Conservation (phyloP, 2,329 filamentous ascomycete species). For the Xylariales sp. region DNA sequence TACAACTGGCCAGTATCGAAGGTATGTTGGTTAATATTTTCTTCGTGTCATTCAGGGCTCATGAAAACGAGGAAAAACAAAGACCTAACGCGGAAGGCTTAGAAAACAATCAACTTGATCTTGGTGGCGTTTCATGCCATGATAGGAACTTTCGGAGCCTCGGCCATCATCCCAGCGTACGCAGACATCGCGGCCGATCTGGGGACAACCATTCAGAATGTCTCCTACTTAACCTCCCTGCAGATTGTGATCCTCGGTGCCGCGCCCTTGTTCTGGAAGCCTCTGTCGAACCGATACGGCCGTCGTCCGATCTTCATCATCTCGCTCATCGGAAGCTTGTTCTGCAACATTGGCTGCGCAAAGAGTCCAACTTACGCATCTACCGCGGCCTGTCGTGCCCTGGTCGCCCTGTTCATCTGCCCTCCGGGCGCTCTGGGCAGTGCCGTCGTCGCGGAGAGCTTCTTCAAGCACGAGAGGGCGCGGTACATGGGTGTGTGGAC, state of each 20-base stretch:
- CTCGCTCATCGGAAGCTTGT: slow-evolving; percentile 39
- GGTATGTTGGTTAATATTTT: too few species aligned
- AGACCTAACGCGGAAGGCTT: neutral
- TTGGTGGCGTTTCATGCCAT: slow-evolving; percentile 55
- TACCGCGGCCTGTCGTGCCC: slow-evolving; percentile 46
- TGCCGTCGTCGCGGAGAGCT: slow-evolving; percentile 53
- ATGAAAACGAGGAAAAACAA: too few species aligned
- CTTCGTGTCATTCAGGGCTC: too few species aligned
- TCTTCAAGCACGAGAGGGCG: slow-evolving; percentile 50
- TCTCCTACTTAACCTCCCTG: slow-evolving; percentile 51
- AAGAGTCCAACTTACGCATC: slow-evolving; percentile 41
- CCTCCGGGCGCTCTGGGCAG: slow-evolving; percentile 51
- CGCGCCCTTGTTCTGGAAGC: slow-evolving; percentile 53
- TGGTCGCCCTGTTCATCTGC: slow-evolving; percentile 51
- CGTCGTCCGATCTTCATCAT: slow-evolving; percentile 50
- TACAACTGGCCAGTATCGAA: slow-evolving; percentile 53
- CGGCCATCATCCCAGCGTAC: slow-evolving; percentile 50
- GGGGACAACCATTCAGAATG: slow-evolving; percentile 38
- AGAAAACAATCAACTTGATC: slow-evolving; percentile 48
- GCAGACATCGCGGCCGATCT: slow-evolving; percentile 47
- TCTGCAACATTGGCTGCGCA: slow-evolving; percentile 52
- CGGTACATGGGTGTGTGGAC: slow-evolving; percentile 56
- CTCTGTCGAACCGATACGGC: slow-evolving; percentile 48
- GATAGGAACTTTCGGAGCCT: slow-evolving; percentile 52
- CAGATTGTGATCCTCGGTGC: slow-evolving; percentile 50